Evolutionary conservation across 139 green algal species (phyloP).

Genomic region (Dunaliella primolecta): DNA sequence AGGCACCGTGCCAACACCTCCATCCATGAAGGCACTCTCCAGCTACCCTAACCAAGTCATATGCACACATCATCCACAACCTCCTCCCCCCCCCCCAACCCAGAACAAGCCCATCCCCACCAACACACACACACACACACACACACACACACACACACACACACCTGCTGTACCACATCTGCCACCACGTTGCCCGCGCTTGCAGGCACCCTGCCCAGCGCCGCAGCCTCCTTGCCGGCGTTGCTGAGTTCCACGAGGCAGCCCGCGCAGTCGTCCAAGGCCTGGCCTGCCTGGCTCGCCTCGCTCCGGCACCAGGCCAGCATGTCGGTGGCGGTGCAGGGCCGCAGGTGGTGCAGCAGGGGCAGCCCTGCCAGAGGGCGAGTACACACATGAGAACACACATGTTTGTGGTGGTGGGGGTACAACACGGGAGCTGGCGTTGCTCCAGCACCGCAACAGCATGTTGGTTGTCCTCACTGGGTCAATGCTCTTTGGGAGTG

Average conservation of each 20-base stretch:
- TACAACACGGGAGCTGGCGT: too few species aligned
- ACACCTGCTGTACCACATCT: conserved; percentile 24
- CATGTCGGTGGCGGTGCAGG: conserved; percentile 17
- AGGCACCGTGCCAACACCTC: too few species aligned
- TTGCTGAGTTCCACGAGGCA: conserved; percentile 20
- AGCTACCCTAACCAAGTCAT: too few species aligned
- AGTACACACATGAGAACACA: too few species aligned
- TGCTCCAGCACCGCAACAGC: too few species aligned
- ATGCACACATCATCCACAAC: too few species aligned
- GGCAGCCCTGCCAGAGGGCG: background rate
- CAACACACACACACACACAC: background rate
- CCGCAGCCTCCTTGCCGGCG: conserved; percentile 25
- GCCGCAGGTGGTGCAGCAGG: background rate
- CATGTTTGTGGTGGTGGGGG: too few species aligned
- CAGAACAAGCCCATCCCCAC: too few species aligned
- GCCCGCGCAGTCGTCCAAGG: conserved; percentile 21
- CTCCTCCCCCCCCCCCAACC: too few species aligned
- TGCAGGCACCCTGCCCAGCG: conserved; percentile 3
- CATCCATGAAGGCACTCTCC: too few species aligned
- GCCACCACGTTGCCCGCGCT: conserved; percentile 14
- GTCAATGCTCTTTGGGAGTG: too few species aligned
- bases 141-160: background rate
- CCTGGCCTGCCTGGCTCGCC: background rate
- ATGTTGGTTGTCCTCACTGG: too few species aligned
- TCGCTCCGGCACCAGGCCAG: conserved; percentile 6